Conservation (phyloP, 116 monocot species). For the Trichopus zeylanicus region DNA sequence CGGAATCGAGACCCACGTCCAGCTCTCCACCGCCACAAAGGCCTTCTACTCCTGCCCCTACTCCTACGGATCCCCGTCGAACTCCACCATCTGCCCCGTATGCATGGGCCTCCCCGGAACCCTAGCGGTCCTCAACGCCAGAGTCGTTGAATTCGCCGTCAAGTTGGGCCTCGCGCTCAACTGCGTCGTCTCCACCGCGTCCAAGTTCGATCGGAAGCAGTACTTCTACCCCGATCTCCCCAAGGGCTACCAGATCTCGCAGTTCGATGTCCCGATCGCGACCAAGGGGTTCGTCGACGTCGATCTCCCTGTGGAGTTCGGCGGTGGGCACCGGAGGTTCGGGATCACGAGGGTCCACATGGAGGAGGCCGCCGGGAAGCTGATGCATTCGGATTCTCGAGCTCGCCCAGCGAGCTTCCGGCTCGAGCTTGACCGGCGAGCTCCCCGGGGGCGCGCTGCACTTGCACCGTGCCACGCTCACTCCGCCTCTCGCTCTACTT, state of each 20-base stretch:
- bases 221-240: slow-evolving; percentile 99
- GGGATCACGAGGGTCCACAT: slow-evolving; percentile 96
- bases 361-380: slow-evolving; percentile 99
- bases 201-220: slow-evolving; percentile 98
- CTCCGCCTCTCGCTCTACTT: too few relatives aligned
- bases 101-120: slow-evolving; percentile 96
- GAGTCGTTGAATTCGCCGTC: slow-evolving; percentile 77
- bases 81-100: slow-evolving; percentile 74
- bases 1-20: slow-evolving; percentile 97
- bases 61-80: slow-evolving; percentile 69
- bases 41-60: slow-evolving; percentile 93
- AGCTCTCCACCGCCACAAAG: slow-evolving; percentile 80
- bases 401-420: too few relatives aligned
- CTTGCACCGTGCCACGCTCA: too few relatives aligned
- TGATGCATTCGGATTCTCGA: slow-evolving; percentile 63
- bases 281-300: slow-evolving; percentile 65
- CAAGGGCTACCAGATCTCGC: slow-evolving; percentile 97
- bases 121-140: slow-evolving; percentile 72
- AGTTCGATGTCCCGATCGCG: slow-evolving; percentile 95
- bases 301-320: slow-evolving; percentile 91
- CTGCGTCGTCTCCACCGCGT: slow-evolving; percentile 51
- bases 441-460: too few relatives aligned
- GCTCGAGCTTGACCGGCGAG: too few relatives aligned
- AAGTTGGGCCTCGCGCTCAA: slow-evolving; percentile 86
- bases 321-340: slow-evolving; percentile 86